Evolutionary conservation across 2,329 filamentous ascomycete genomes (phyloP).

Genomic region (Neofusicoccum sp.): DNA sequence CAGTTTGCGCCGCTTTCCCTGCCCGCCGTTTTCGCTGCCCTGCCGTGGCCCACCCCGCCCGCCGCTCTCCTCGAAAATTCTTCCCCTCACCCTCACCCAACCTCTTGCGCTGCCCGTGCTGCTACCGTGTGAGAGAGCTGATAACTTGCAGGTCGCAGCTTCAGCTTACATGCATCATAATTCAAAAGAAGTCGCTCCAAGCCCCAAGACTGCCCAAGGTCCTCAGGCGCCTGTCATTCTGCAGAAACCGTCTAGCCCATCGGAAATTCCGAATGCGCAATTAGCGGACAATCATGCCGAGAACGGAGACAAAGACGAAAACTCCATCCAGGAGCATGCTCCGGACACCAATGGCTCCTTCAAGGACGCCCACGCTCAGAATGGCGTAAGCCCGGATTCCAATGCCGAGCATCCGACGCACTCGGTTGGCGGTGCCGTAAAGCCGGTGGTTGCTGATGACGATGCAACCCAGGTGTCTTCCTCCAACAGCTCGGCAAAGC

Average conservation of each 20-base stretch:
- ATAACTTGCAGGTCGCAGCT: slow-evolving; percentile 42
- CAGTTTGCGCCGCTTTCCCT: slow-evolving; percentile 27
- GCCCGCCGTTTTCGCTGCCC: background rate
- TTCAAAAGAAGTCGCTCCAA: slow-evolving; percentile 31
- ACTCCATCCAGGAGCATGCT: background rate
- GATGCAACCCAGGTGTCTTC: slow-evolving; percentile 51
- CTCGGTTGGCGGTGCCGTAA: slow-evolving; percentile 9
- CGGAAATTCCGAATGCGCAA: background rate
- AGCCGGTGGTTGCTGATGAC: slow-evolving; percentile 40
- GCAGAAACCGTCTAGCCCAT: slow-evolving; percentile 27
- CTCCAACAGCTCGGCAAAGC: slow-evolving; percentile 72
- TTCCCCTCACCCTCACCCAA: background rate
- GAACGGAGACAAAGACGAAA: slow-evolving; percentile 13
- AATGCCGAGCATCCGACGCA: slow-evolving; percentile 2
- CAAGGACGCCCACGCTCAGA: slow-evolving; percentile 14
- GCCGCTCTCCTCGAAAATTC: background rate
- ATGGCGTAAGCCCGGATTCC: slow-evolving; percentile 17
- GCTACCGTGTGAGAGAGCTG: slow-evolving; percentile 21
- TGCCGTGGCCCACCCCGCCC: background rate
- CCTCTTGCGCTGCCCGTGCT: background rate
- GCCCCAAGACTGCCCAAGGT: slow-evolving; percentile 31
- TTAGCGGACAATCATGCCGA: background rate
- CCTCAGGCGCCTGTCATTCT: slow-evolving; percentile 28
- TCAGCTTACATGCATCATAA: slow-evolving; percentile 39
- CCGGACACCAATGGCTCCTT: slow-evolving; percentile 14